Evolutionary conservation across 2,329 filamentous ascomycete genomes (phyloP), one percentile per base, ranked within the genome.

Genomic region (Aphanoascus verrucosus): DNA sequence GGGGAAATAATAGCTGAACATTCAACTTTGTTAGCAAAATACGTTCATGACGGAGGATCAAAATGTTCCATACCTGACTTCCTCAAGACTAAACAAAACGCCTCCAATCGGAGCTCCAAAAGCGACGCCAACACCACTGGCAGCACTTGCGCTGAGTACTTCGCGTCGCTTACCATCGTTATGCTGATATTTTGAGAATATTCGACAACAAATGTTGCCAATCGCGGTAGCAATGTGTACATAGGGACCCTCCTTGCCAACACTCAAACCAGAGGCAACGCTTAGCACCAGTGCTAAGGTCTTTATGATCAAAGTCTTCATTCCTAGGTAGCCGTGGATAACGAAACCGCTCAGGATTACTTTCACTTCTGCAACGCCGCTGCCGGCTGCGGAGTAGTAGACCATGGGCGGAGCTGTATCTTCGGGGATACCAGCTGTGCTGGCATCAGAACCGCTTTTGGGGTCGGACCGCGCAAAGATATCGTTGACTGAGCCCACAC

Each of bases 301-400:
- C 67, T 98, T 98, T 70, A 94, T 79, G 4, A 91, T 69, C 31
- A 98, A 76, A 0, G 93, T 97, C 64, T 85, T 86, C 38, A 94
- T 69, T 61, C 93, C 93, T 6, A 98, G 78, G 65, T 97, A 97
- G 1, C 93, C 91, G 74, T 97, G 93, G 53, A 98, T 75, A 53
- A 98, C 91, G 64, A 97, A 98, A 5, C 93, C 93, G 63, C 89
- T 96, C n/a, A 97, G 79, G 55, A 97, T 97, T 56, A 97, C 93
- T 59, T 93, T 90, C 53, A 97, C 91, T 72, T 98, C 93, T 5
- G 93, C 93, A 11, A 98, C 93, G 62, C 93, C 93, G 69, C 89
- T 95, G 47, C 93, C 93, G 41, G 91, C 91, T 55, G 91, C 93
- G 6, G 93, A 90, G 68, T 96, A 98, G 69, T 95, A 98, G 4